Percentiles rank a stretch among this genome's conserved stretches.
phyloP scores from a whole-genome alignment of 441 rosid species.

The Manihot esculenta region DNA sequence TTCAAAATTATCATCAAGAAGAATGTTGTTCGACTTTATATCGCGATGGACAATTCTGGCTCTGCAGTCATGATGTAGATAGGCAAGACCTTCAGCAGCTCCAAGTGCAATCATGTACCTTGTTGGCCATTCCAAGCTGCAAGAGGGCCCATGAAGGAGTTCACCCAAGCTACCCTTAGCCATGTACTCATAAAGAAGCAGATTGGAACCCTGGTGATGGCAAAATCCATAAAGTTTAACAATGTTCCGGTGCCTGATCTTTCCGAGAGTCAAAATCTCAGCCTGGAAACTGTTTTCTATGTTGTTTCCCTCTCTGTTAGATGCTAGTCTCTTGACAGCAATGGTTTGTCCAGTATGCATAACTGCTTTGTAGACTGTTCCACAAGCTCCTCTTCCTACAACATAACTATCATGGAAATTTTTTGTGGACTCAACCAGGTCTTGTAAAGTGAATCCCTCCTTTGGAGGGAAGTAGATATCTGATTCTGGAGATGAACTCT shows the following conservation, averaged over 20 bases:
- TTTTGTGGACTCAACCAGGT: constrained; percentile 68
- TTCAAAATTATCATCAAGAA: constrained; percentile 81
- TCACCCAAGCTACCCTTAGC: constrained; percentile 88
- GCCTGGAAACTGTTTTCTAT: constrained; percentile 86
- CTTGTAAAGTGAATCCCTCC: constrained; percentile 77
- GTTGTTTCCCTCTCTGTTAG: constrained; percentile 75
- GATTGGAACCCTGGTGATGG: constrained; percentile 75
- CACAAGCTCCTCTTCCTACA: constrained; percentile 88
- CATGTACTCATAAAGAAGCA: constrained; percentile 92
- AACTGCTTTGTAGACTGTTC: constrained; percentile 85
- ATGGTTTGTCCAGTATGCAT: constrained; percentile 72
- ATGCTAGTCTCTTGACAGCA: constrained; percentile 79
- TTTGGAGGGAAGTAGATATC: constrained; percentile 83
- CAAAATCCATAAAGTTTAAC: constrained; percentile 92
- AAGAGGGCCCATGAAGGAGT: constrained; percentile 64
- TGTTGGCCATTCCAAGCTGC: constrained; percentile 76
- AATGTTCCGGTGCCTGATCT: constrained; percentile 89
- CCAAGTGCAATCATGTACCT: constrained; percentile 86
- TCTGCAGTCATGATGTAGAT: constrained; percentile 94
- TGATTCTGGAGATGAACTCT: constrained; percentile 44
- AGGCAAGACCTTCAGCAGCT: constrained; percentile 97
- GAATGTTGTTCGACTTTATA: constrained; percentile 89
- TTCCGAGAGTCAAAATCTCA: constrained; percentile 88
- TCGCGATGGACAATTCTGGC: constrained; percentile 92
- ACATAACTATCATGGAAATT: constrained; percentile 78